Evolutionary conservation across 192 early-diverging fungal species (phyloP), one percentile per base, ranked within the genome.

Genomic region (Phycomyces nitens): DNA sequence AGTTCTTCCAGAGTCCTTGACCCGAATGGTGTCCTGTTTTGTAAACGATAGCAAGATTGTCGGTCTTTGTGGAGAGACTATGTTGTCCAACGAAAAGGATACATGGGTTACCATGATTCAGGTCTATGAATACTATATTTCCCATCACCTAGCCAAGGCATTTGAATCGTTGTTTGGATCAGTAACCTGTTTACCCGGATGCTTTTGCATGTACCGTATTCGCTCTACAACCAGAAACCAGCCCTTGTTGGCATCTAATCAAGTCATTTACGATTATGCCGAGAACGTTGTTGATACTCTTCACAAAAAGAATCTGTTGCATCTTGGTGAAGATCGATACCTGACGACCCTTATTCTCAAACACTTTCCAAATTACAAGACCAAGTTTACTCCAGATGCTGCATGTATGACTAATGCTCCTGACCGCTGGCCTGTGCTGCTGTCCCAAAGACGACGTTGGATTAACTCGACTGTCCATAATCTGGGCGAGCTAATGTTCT

Each of bases 391-490:
- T 8, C 85, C 92, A 4, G 92, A 96, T 53, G 97, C 97, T 10
- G 83, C 89, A 64, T 97, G 96, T 72, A 85, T 81, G 70, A 99
- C 97, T 51, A 90, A 84, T 59, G 97, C 92, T 9, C 97, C 97
- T 5, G 97, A 98, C 67, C 86, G 85, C 65, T 96, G 94, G 88
- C 80, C 83, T 27, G 91, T 99, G 14, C 72, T 99, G 53, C 72
- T 99, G 29, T 99, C 97, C 10, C 97, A 99, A 72, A 89, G 97
- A 63, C 92, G 97, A 74, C 89, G 97, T 62, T 99, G 97, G 97
- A 99, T 99, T 69, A 99, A 99, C 80, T 97, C 95, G 38, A 99
- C 97, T 10, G 90, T 99, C 9, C 97, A 99, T 80, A 99, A 99
- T 73, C 80, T 98, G 68, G 84, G 97, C 56, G 97, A 99, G 72